phyloP scores from a whole-genome alignment of 2,329 filamentous ascomycete genomes.

The Exserohilum rostratum region DNA sequence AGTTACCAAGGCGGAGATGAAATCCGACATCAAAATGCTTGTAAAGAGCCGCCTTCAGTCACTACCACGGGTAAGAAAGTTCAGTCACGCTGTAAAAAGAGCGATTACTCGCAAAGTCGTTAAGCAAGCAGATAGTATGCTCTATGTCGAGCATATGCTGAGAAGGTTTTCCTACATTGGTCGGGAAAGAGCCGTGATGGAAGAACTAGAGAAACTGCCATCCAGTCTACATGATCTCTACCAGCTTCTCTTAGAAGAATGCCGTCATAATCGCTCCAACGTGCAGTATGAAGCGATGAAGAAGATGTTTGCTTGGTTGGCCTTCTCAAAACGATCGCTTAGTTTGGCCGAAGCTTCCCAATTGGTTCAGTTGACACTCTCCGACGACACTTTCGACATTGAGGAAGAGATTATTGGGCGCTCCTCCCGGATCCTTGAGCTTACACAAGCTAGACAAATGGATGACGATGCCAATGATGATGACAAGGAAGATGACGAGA shows the following conservation, averaged over 20 bases:
- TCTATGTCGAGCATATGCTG: constrained; percentile 49
- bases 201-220: constrained; percentile 34
- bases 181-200: constrained; percentile 43
- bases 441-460: constrained; percentile 9
- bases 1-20: not conserved
- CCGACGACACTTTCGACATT: constrained; percentile 17
- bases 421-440: constrained; percentile 27
- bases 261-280: constrained; percentile 18
- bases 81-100: constrained; percentile 38
- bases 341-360: constrained; percentile 23
- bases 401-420: constrained; percentile 24
- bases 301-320: constrained; percentile 29
- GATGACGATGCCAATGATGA: constrained; percentile 19
- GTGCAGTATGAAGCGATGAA: constrained; percentile 27
- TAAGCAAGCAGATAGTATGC: constrained; percentile 42
- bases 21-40: not conserved
- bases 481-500: constrained; percentile 14
- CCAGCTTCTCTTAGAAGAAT: constrained; percentile 22
- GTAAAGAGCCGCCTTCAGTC: not conserved
- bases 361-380: constrained; percentile 16
- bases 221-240: constrained; percentile 19
- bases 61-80: constrained; percentile 12
- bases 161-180: constrained; percentile 38
- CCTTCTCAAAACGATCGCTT: constrained; percentile 26
- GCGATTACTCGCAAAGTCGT: constrained; percentile 38